Evolutionary conservation across 176 grass and related monocot species (phyloP), one percentile per base, ranked within the genome.

Genomic region (Dendrocalamus sinicus): DNA sequence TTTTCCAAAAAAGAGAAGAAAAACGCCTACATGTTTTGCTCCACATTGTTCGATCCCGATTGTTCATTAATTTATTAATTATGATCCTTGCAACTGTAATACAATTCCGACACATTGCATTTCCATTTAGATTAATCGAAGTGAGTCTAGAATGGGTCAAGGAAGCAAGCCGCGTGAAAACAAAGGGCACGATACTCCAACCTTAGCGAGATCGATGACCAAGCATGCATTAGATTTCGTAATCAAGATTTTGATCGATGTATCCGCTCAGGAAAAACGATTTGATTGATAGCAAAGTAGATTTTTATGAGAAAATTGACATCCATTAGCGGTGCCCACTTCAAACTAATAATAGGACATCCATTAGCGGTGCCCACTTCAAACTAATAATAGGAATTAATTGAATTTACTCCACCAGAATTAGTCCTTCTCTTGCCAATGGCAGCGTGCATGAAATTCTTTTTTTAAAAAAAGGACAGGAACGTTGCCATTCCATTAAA

Each of bases 141-240:
- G 61, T 30, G 61, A 30, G 61, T 64, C 61, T 64, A 58, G 2
- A 37, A 37, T 37, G 35, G 35, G 35, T 37, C 35, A 37, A 37
- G 35, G 35, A 37, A 3, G 35, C 35, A 37, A 37, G 35, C 35
- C 35, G 35, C 35, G 35, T 37, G 35, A 4, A 37, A 37, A 37
- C 35, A 37, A 37, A 4, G 35, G 35, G 35, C 35, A 37, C 35
- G 37, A 39, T 39, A 39, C 1, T 73, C 46, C 71, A 51, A 52
- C 45, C 46, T 73, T 52, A 73, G 43, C 44, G n/a, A 4, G 22
- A 24, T 24, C 1, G n/a, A 72, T 80, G 79, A 81, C 48, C 66
- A 70, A 70, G 44, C 77, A 73, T 65, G 76, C 85, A 80, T 86
- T 72, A 64, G 22, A 74, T 67, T 22, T 81, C 77, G 12, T 41